Percentiles rank a stretch among this genome's conserved stretches.
Evolutionary conservation across 1,284 basidiomycete species (phyloP).

Genomic region (Apiotrichum laibachii): DNA sequence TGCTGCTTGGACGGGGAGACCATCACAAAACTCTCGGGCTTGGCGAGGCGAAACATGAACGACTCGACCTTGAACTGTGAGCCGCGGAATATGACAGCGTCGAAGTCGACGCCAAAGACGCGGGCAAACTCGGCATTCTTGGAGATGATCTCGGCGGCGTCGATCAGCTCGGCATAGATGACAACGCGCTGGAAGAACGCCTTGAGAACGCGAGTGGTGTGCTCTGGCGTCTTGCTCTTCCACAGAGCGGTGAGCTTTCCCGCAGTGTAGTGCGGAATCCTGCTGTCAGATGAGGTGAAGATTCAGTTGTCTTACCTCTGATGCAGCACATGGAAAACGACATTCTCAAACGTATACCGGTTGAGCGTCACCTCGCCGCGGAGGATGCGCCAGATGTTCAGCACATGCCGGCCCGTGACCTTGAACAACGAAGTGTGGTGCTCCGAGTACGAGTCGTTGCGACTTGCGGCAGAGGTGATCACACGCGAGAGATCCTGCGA

Average conservation of each 20-base stretch:
- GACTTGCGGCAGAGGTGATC: conserved; percentile 52
- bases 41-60: conserved; percentile 96
- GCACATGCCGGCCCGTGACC: conserved; percentile 80
- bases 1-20: conserved; percentile 78
- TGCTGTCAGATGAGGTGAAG: conserved; percentile 39
- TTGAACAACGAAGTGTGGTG: conserved; percentile 78
- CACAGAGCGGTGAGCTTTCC: conserved; percentile 72
- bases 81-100: conserved; percentile 88
- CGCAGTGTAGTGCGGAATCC: conserved; percentile 72
- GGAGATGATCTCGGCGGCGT: conserved; percentile 73
- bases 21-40: conserved; percentile 87
- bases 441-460: conserved; percentile 68
- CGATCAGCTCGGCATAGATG: conserved; percentile 72
- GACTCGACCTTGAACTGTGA: conserved; percentile 99
- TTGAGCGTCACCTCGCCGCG: conserved; percentile 75
- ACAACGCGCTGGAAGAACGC: conserved; percentile 65
- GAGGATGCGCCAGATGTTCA: conserved; percentile 92
- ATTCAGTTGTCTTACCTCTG: conserved; percentile 57
- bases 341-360: conserved; percentile 86
- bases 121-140: conserved; percentile 94
- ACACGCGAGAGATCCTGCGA: conserved; percentile 69
- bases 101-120: conserved; percentile 95
- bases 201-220: conserved; percentile 59
- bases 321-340: conserved; percentile 73
- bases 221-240: conserved; percentile 59